Base-by-base conservation (phyloP, 495 filamentous ascomycete species). In the Astrothelium macrocarpum region DNA sequence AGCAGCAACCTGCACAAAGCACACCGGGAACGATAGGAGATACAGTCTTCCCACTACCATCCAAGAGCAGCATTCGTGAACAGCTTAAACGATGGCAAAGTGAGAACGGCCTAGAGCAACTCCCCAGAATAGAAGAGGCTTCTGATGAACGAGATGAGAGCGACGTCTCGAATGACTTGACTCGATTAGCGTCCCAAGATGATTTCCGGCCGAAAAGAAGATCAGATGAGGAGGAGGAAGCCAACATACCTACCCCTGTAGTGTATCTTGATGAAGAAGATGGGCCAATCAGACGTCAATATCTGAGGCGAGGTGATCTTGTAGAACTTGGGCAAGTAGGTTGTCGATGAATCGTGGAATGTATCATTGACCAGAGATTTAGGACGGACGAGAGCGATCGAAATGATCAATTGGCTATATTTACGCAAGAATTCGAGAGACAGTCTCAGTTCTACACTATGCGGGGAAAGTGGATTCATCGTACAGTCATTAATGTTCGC, bases 361-460 rank as follows among this genome's bases (percentile, higher is more conserved):
- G n/a, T 5, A 5, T 29, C 20, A 16, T 20, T 56, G 5, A 56
- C 29, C 7, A 5, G 2, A n/a, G 23, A 29, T 5, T 11, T 56
- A 56, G 49, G 11, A 20, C 25, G 23, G 4, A 1, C 25, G 12
- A 56, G 7, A 56, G 49, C 49, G 49, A 56, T 25, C 49, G 49
- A 10, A 25, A 56, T 25, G 23, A 29, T 29, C 49, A 56, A 29
- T 29, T 56, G 25, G 49, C 49, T 7, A 56, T 56, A 9, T 56
- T 56, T 25, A 29, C 29, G 9, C 49, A 56, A 25, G 80, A 82
- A 16, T 70, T 89, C 59, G 80, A 84, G 53, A 78, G 76, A 60
- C 80, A 84, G 61, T 75, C 78, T 58, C 89, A 95, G 62, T 91
- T 88, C 70, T 91, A 91, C 71, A 86, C 85, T 0, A 78, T 79